These are phyloP conservation scores for Corymbia calophylla DNA, from an alignment of 441 rosid genomes.

Conservation along the genomic window DNA sequence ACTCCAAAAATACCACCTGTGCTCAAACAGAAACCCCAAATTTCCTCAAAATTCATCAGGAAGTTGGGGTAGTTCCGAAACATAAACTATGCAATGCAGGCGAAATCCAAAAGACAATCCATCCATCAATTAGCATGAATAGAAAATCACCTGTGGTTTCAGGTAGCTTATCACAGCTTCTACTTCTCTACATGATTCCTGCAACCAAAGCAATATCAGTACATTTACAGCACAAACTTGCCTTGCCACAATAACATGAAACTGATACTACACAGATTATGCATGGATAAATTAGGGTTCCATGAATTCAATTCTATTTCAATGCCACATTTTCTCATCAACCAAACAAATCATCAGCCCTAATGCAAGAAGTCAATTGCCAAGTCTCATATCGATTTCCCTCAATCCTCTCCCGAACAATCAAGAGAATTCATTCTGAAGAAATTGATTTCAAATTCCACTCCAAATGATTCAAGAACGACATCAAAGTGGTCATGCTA, in stretches of 20 bases:
- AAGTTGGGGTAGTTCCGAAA: background rate
- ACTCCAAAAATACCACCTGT: constrained; percentile 89
- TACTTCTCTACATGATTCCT: constrained; percentile 95
- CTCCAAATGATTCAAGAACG: background rate
- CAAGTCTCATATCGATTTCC: background rate
- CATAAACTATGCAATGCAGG: background rate
- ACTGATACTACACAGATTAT: background rate
- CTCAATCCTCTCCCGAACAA: background rate
- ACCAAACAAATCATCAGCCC: constrained; percentile 5
- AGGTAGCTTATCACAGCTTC: constrained; percentile 60
- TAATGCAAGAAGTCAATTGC: background rate
- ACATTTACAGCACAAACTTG: background rate
- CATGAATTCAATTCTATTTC: background rate
- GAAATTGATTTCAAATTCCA: background rate
- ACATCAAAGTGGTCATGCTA: background rate
- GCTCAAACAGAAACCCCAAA: background rate
- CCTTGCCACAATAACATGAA: background rate
- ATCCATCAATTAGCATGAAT: constrained; percentile 14
- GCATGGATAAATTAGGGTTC: background rate
- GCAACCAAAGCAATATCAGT: constrained; percentile 12
- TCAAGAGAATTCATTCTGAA: background rate
- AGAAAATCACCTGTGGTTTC: constrained; percentile 80
- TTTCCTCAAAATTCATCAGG: background rate
- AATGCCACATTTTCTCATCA: background rate
- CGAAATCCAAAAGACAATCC: constrained; percentile 1